Evolutionary conservation across 352 stramenopile genomes (phyloP), one percentile per base, ranked within the genome.

Genomic region (Phytophthora constricta): DNA sequence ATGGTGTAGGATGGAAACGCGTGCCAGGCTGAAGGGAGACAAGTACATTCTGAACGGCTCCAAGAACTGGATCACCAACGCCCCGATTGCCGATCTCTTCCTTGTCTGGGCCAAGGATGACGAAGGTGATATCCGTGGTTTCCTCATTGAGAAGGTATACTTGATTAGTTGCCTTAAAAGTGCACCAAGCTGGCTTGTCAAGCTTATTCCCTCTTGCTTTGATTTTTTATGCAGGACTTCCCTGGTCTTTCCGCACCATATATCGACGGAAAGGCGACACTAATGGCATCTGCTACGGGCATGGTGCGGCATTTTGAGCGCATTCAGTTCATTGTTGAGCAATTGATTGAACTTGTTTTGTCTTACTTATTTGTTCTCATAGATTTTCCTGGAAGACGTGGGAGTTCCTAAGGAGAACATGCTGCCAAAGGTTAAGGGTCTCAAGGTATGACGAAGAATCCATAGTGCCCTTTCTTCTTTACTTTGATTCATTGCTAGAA

Each of bases 321-420:
- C n/a, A 42, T 41, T 27, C 8, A 27, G 39, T 28, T 53, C 7
- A 7, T 45, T 45, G 37, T 45, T 47, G 41, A 47, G 17, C 14
- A 47, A 47, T 13, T 23, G 41, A n/a, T 20, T 47, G 41, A 23
- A 3, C 14, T 23, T 47, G n/a, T 16, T 34, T 51, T 28, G 20
- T 4, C 19, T 33, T 4, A 2, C 2, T 28, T 51, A 3, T 51
- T 34, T 45, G 10, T 26, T 52, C 16, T 2, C 46, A 23, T 37
- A 88, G 89, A 99, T 99, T 57, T 98, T 98, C 72, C 91, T 99
- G 76, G 97, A 99, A 51, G 94, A 99, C 64, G 96, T 99, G 23
- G 79, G 93, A 67, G 90, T 99, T 13, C 96, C 96, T 3, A 91
- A 88, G 52, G 88, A 97, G 43, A 98, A 98, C 77, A 93, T 98